Evolutionary conservation across 768 basidiomycete species (phyloP).

Genomic region (Tulasnella sp.): DNA sequence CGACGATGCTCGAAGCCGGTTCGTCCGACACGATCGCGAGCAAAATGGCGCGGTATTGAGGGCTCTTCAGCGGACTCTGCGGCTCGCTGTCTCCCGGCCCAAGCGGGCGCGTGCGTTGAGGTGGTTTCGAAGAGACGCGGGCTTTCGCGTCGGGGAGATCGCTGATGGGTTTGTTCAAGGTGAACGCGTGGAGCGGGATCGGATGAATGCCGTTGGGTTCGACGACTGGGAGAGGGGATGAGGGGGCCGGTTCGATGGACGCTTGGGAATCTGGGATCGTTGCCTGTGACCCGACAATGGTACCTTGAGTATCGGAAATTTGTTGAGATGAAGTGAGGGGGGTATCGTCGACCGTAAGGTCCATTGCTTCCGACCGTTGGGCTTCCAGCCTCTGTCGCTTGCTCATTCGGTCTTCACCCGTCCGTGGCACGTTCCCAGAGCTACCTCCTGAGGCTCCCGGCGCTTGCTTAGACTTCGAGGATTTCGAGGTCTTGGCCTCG

Average conservation of each 20-base stretch:
- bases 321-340: not conserved
- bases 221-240: not conserved
- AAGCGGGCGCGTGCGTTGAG: not conserved
- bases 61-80: slow-evolving; percentile 2
- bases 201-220: slow-evolving; percentile 8
- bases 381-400: not conserved
- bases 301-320: not conserved
- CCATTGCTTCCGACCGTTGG: not conserved
- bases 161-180: not conserved
- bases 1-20: not conserved
- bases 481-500: not conserved
- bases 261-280: not conserved
- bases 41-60: slow-evolving; percentile 6
- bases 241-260: not conserved
- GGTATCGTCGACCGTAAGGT: not conserved
- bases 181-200: not conserved
- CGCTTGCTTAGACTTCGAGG: not conserved
- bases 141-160: slow-evolving; percentile 8
- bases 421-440: not conserved
- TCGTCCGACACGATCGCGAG: slow-evolving; percentile 11
- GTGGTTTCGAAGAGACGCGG: slow-evolving; percentile 7
- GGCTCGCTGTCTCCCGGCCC: not conserved
- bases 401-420: not conserved
- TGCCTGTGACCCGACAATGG: not conserved
- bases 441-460: not conserved